Conservation (phyloP, 345 rosid genomes). For the Trapa incisa region DNA sequence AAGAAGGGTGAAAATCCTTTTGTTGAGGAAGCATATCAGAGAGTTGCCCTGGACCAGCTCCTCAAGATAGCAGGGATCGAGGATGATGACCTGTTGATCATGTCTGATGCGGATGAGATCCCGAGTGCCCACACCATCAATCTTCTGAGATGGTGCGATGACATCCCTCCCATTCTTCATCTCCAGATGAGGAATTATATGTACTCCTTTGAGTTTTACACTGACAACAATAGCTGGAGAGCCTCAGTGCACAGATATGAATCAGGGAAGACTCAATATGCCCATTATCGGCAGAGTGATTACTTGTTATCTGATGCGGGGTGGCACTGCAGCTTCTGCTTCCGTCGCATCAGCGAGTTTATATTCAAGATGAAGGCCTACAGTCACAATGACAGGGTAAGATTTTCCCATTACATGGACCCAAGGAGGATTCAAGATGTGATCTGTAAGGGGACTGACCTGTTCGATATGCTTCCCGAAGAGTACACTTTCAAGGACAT, state of each 20-base stretch:
- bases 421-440: slow-evolving; percentile 71
- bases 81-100: slow-evolving; percentile 84
- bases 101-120: slow-evolving; percentile 96
- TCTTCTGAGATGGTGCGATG: slow-evolving; percentile 86
- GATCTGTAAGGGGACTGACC: slow-evolving; percentile 66
- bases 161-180: slow-evolving; percentile 66
- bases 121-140: slow-evolving; percentile 89
- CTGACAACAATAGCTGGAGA: slow-evolving; percentile 84
- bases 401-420: slow-evolving; percentile 73
- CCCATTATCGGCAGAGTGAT: slow-evolving; percentile 75
- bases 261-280: slow-evolving; percentile 57
- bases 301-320: slow-evolving; percentile 64
- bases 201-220: slow-evolving; percentile 65
- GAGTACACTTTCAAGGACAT: slow-evolving; percentile 85
- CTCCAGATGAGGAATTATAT: slow-evolving; percentile 74
- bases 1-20: slow-evolving; percentile 80
- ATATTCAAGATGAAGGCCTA: slow-evolving; percentile 95
- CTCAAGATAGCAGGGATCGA: slow-evolving; percentile 74
- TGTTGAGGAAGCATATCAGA: slow-evolving; percentile 86
- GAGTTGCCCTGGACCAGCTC: slow-evolving; percentile 73
- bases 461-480: slow-evolving; percentile 90
- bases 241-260: slow-evolving; percentile 66
- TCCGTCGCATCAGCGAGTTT: slow-evolving; percentile 60
- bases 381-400: slow-evolving; percentile 78
- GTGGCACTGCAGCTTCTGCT: slow-evolving; percentile 98